Evolutionary conservation across 208 protist genomes (phyloP).

Genomic region (Balamuthia mandrillaris): DNA sequence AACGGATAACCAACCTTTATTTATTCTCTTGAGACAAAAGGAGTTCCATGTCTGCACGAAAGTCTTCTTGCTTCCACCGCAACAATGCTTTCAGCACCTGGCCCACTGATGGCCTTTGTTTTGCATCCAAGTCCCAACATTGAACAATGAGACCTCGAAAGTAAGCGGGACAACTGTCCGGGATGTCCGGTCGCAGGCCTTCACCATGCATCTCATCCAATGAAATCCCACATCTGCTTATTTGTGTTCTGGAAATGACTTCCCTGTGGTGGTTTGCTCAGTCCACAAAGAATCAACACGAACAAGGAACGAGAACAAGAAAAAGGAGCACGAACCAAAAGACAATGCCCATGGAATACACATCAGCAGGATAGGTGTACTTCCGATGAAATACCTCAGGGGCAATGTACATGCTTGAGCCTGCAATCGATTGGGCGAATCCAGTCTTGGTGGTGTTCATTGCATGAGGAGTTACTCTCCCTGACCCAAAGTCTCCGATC

Average conservation of each 20-base stretch:
- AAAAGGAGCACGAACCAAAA: not conserved
- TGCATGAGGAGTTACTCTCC: not conserved
- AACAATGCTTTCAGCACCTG: too few species aligned
- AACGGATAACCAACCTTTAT: too few species aligned
- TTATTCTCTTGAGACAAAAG: too few species aligned
- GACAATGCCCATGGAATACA: not conserved
- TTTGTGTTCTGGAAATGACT: not conserved
- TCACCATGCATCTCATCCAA: not conserved
- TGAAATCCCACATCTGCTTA: not conserved
- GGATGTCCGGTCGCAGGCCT: conserved; percentile 14
- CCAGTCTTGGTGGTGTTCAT: not conserved
- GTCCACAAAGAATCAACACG: not conserved
- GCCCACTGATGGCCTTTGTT: too few species aligned
- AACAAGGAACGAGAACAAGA: too few species aligned
- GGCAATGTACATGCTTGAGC: conserved; percentile 13
- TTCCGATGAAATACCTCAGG: conserved; percentile 19
- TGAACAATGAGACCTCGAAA: conserved; percentile 13
- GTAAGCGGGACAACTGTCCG: not conserved
- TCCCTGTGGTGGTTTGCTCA: not conserved
- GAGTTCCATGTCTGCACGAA: too few species aligned
- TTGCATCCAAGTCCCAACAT: too few species aligned
- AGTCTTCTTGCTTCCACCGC: too few species aligned
- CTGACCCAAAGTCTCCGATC: not conserved
- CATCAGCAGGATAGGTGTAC: conserved; percentile 1
- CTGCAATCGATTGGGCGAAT: not conserved